phyloP scores from a whole-genome alignment of 495 filamentous ascomycete genomes.

The Aspergillus ellipticus region DNA sequence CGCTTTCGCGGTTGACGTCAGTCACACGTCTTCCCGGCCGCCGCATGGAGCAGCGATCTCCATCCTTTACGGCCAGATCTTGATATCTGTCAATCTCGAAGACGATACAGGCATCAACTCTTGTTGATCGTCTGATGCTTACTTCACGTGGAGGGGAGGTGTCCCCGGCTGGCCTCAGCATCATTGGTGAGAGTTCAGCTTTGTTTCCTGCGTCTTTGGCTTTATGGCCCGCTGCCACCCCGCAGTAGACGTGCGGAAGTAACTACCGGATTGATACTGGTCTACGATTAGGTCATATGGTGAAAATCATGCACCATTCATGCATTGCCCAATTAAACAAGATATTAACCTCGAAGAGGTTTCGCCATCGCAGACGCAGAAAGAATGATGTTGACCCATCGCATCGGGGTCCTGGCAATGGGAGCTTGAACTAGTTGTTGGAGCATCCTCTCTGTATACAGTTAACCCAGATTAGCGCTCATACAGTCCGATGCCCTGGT shows the following conservation, averaged over 20 bases:
- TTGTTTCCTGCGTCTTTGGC: neutral
- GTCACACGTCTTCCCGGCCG: conserved; percentile 17
- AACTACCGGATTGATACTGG: neutral
- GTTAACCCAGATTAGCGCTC: neutral
- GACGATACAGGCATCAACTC: neutral
- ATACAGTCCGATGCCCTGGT: conserved; percentile 22
- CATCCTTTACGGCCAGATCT: neutral
- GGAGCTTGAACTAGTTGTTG: no score
- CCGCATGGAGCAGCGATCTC: neutral
- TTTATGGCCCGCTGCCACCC: neutral
- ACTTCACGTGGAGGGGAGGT: neutral
- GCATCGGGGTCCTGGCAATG: neutral
- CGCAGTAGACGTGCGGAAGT: neutral
- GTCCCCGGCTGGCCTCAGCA: neutral
- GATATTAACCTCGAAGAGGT: neutral
- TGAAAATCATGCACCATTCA: neutral
- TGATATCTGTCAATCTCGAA: neutral
- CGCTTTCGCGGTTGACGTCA: conserved; percentile 25
- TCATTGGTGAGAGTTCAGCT: neutral
- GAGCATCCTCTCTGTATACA: neutral
- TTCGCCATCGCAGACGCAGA: no score
- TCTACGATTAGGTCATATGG: neutral
- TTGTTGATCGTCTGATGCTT: neutral
- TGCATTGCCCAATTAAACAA: neutral
- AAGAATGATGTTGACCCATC: neutral